Evolutionary conservation across 2,329 filamentous ascomycete genomes (phyloP).

Genomic region (Penicillium sp.): DNA sequence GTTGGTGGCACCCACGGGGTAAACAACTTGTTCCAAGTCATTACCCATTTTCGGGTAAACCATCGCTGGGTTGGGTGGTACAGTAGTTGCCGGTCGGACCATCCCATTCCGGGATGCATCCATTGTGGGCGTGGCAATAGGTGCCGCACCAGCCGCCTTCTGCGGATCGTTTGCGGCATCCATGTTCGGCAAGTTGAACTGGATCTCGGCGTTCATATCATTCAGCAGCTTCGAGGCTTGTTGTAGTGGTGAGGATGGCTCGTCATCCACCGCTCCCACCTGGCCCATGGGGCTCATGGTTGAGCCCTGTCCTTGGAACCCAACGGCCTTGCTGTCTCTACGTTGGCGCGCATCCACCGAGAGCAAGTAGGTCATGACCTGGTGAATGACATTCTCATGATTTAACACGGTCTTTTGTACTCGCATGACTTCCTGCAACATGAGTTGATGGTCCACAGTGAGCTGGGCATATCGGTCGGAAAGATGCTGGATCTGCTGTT

Average conservation of each 20-base stretch:
- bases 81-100: conserved; percentile 44
- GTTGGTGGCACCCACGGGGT: conserved; percentile 85
- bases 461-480: conserved; percentile 84
- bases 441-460: conserved; percentile 63
- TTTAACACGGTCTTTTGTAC: conserved; percentile 71
- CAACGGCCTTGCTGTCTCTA: conserved; percentile 56
- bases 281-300: conserved; percentile 47
- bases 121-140: conserved; percentile 58
- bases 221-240: conserved; percentile 66
- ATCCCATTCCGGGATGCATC: conserved; percentile 51
- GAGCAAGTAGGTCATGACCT: conserved; percentile 68
- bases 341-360: conserved; percentile 64
- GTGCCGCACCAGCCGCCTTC: conserved; percentile 56
- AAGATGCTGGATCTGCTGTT: conserved; percentile 86
- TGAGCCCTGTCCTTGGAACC: conserved; percentile 43
- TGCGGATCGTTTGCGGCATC: conserved; percentile 65
- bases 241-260: conserved; percentile 66
- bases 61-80: conserved; percentile 52
- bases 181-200: conserved; percentile 63
- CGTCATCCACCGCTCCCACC: conserved; percentile 56
- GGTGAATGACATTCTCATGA: conserved; percentile 70
- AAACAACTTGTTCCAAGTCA: conserved; percentile 73
- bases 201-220: conserved; percentile 65
- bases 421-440: conserved; percentile 64
- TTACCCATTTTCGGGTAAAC: conserved; percentile 52